Conservation (phyloP, 371 early-diverging fungal species). For the Mucor plumbeus region DNA sequence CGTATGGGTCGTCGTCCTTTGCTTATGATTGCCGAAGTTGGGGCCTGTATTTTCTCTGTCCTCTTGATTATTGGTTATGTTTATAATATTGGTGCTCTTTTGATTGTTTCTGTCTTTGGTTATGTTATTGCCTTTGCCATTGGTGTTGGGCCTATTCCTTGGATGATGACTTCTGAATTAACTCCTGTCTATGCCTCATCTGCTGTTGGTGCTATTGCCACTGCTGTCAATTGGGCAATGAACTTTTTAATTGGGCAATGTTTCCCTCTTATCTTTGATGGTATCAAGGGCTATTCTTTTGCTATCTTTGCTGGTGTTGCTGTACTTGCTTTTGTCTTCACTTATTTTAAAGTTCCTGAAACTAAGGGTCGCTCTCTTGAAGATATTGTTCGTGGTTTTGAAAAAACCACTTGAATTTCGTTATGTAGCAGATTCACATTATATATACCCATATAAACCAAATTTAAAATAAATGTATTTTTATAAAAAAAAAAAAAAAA, state of each 20-base stretch:
- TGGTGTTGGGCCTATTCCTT: no score
- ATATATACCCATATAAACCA: not conserved
- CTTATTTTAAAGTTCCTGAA: constrained; percentile 70
- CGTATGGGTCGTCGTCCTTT: no score
- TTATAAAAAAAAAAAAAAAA: no score
- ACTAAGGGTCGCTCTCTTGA: constrained; percentile 73
- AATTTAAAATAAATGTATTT: not conserved
- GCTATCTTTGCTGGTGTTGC: constrained; percentile 54
- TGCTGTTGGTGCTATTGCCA: constrained; percentile 52
- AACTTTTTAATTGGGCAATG: constrained; percentile 56
- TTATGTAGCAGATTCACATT: not conserved
- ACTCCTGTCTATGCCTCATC: constrained; percentile 66
- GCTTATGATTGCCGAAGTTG: no score
- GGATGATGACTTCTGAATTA: constrained; percentile 74
- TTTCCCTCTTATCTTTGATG: constrained; percentile 63
- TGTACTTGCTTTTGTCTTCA: constrained; percentile 24
- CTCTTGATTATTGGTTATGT: constrained; percentile 74
- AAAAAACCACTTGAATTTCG: not conserved
- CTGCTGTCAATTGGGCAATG: constrained; percentile 66
- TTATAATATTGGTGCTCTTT: constrained; percentile 88
- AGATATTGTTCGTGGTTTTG: constrained; percentile 40
- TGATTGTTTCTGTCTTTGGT: no score
- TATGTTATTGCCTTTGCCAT: no score
- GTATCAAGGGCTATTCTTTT: constrained; percentile 68
- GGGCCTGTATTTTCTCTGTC: no score